These are phyloP conservation scores for Porphyridium purpureum DNA, from an alignment of 23 red algal genomes.

Conservation along the genomic window DNA sequence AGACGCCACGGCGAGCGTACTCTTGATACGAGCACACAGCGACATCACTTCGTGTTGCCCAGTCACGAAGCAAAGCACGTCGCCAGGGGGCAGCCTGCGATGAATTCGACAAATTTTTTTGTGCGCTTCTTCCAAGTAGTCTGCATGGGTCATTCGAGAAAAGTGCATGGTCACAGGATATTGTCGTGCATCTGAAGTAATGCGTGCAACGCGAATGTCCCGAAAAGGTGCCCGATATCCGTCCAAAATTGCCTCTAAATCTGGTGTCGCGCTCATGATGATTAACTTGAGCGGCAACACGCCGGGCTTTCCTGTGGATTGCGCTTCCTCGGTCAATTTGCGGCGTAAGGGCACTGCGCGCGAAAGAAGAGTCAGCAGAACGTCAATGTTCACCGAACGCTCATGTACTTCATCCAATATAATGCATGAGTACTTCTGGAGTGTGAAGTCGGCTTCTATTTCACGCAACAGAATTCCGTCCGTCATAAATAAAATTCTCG, in stretches of 20 bases:
- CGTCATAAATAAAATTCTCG: slow-evolving; percentile 53
- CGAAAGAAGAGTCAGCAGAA: slow-evolving; percentile 56
- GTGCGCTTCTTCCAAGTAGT: slow-evolving; percentile 75
- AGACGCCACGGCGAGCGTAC: too few relatives aligned
- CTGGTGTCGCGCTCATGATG: slow-evolving; percentile 78
- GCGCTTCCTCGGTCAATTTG: background rate
- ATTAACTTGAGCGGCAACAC: slow-evolving; percentile 36
- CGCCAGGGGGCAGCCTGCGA: slow-evolving; percentile 3
- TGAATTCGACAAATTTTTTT: slow-evolving; percentile 40
- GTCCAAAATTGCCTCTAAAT: background rate
- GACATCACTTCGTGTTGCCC: slow-evolving; percentile 15
- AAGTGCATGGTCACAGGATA: slow-evolving; percentile 69
- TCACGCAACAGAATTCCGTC: slow-evolving; percentile 69
- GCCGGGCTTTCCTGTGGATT: background rate
- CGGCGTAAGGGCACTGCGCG: slow-evolving; percentile 26
- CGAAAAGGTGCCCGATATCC: background rate
- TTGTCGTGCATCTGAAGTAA: slow-evolving; percentile 53
- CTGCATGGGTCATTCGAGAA: slow-evolving; percentile 19
- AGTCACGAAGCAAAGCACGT: slow-evolving; percentile 1
- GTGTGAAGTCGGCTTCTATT: slow-evolving; percentile 36
- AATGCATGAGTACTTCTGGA: slow-evolving; percentile 40
- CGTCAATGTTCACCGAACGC: slow-evolving; percentile 55
- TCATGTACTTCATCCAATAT: slow-evolving; percentile 94
- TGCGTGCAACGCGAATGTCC: slow-evolving; percentile 16
- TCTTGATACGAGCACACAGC: slow-evolving; percentile 27